phyloP scores from a whole-genome alignment of 176 grass and related monocot species.

The Eragrostis curvula region DNA sequence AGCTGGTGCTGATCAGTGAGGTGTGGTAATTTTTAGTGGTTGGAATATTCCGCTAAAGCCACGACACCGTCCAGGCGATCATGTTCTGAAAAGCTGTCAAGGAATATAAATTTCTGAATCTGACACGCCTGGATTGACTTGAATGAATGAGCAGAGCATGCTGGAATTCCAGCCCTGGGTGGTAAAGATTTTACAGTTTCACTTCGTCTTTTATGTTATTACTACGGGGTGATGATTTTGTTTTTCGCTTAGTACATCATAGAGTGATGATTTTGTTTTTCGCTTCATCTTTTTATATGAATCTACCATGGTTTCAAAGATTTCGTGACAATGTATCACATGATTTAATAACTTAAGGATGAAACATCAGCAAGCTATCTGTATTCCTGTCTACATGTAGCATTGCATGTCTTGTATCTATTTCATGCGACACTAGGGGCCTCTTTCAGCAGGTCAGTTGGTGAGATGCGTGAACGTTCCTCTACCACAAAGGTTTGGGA shows the following conservation, averaged over 20 bases:
- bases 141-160: slow-evolving; percentile 47
- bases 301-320: background rate
- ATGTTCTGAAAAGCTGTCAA: slow-evolving; percentile 57
- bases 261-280: background rate
- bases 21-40: slow-evolving; percentile 43
- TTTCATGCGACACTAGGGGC: slow-evolving; percentile 14
- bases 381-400: background rate
- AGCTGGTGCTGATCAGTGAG: slow-evolving; percentile 45
- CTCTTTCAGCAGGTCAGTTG: background rate
- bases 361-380: background rate
- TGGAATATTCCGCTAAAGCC: slow-evolving; percentile 50
- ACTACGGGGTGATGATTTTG: background rate
- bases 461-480: background rate
- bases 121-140: slow-evolving; percentile 36
- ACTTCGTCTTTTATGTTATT: background rate
- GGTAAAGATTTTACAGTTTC: slow-evolving; percentile 17
- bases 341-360: background rate
- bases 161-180: slow-evolving; percentile 38
- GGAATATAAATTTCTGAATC: slow-evolving; percentile 35
- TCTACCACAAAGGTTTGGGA: background rate
- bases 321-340: background rate
- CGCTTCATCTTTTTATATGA: background rate
- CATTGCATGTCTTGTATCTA: background rate
- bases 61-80: slow-evolving; percentile 39
- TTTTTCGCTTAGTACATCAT: background rate